Base-by-base conservation (phyloP, 495 filamentous ascomycete genomes). In the Podospora appendiculata region DNA sequence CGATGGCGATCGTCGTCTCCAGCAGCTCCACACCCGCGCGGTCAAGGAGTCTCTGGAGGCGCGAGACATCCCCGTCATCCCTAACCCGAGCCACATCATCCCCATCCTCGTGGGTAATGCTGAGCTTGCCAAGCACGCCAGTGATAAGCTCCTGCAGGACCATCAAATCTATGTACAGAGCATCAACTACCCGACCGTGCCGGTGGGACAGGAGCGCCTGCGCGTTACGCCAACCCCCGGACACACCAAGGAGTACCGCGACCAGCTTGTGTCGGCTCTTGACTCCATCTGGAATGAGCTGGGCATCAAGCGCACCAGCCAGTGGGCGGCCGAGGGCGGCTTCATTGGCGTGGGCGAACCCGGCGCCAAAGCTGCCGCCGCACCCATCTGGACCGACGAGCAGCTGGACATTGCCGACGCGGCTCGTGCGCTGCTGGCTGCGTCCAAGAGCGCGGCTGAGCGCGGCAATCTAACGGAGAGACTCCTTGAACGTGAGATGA, bases 101-200 rank as follows among this genome's bases (percentile, higher is more conserved):
- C 93, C 93, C 11, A 80, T 96, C 42, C 78, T 98, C 7, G 93
- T 98, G 42, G 93, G 93, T 34, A 89, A 92, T 61, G 93, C 94
- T 34, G 91, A 91, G 67, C 73, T 95, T n/a, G 93, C 93, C 42
- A 94, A 90, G 73, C 70, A 84, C 59, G 93, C 94, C 7, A 89
- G 84, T 32, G 93, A 98, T 65, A 80, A 90, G 64, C 82, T 96
- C 7, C 76, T 98, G 8, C 82, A 88, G 54, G 82, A 93, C 52
- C 85, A 93, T 69, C 82, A 82, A 44, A 97, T 98, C 68, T 97
- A 98, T 63, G 93, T 98, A 12, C 93, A 98, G 70, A 89, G 89
- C 51, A 97, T 98, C 78, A 98, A 98, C 73, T 98, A 97, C 71
- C 93, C 93, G 7, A 98, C 93, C 49, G 93, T 98, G 1, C 93